These are phyloP conservation scores for Centaurea solstitialis DNA, from an alignment of 129 eudicot genomes.

Conservation along the genomic window DNA sequence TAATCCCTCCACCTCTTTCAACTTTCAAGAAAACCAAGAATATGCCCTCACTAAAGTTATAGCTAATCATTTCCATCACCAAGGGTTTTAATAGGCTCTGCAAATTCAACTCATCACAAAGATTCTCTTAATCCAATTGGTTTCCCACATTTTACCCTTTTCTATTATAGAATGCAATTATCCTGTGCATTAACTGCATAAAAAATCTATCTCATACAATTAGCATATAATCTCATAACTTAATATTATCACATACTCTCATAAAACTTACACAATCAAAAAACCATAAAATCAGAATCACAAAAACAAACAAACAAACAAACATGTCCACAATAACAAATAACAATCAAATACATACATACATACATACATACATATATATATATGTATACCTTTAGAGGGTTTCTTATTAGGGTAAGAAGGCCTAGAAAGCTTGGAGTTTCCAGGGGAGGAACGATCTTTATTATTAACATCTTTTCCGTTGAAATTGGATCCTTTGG, in stretches of 20 bases:
- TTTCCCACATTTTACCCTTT: background rate
- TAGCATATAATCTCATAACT: too few species aligned
- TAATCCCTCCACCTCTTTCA: background rate
- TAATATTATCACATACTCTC: background rate
- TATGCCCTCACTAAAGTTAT: background rate
- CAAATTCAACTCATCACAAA: background rate
- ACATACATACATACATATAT: background rate
- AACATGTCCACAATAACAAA: background rate
- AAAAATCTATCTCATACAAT: background rate
- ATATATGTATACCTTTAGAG: slow-evolving; percentile 22
- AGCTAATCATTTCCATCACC: background rate
- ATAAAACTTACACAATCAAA: background rate
- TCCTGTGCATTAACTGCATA: background rate
- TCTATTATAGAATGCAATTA: background rate
- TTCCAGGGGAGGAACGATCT: slow-evolving; percentile 25
- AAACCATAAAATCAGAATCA: background rate
- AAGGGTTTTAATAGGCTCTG: background rate
- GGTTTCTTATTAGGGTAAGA: slow-evolving; percentile 30
- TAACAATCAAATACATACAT: background rate
- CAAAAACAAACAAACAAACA: background rate
- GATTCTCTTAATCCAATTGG: background rate
- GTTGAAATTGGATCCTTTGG: slow-evolving; percentile 25
- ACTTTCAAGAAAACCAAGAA: background rate
- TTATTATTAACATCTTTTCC: slow-evolving; percentile 29
- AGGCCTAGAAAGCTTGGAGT: slow-evolving; percentile 33